Conservation (phyloP, 2,329 filamentous ascomycete genomes). For the Neopestalotiopsis sp. region DNA sequence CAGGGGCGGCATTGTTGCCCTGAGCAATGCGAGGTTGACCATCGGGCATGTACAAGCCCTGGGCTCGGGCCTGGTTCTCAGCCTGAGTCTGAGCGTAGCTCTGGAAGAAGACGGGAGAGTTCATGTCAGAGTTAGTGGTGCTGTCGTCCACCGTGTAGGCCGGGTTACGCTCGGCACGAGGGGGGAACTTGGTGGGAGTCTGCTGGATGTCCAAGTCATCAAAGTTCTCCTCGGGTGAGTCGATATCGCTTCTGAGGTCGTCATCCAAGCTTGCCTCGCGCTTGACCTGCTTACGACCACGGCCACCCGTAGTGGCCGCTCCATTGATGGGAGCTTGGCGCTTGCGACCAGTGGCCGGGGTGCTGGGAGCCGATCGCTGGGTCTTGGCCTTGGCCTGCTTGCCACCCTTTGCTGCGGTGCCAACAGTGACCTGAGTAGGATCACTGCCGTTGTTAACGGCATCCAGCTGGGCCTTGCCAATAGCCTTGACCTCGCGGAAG, state of each 20-base stretch:
- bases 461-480: conserved; percentile 52
- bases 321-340: background rate
- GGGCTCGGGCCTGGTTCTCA: conserved; percentile 7
- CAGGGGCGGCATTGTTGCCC: background rate
- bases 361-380: background rate
- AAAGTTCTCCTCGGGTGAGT: conserved; percentile 33
- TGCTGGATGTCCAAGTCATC: conserved; percentile 32
- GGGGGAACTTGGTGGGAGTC: conserved; percentile 19
- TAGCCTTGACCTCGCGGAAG: conserved; percentile 60
- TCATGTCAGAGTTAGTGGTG: conserved; percentile 12
- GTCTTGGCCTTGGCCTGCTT: background rate
- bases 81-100: background rate
- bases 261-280: background rate
- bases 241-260: conserved; percentile 27
- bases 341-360: conserved; percentile 10
- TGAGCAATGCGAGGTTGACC: background rate
- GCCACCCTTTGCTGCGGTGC: background rate
- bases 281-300: conserved; percentile 18
- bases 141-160: conserved; percentile 15
- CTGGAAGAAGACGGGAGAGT: background rate
- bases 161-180: background rate
- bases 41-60: background rate
- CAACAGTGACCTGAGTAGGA: conserved; percentile 44
- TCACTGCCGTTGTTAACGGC: conserved; percentile 51
- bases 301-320: conserved; percentile 21